Percentiles rank a stretch among this genome's conserved stretches.
Evolutionary conservation across 805 yeast species (phyloP).

Genomic region (Nakazawaea ishiwadae): DNA sequence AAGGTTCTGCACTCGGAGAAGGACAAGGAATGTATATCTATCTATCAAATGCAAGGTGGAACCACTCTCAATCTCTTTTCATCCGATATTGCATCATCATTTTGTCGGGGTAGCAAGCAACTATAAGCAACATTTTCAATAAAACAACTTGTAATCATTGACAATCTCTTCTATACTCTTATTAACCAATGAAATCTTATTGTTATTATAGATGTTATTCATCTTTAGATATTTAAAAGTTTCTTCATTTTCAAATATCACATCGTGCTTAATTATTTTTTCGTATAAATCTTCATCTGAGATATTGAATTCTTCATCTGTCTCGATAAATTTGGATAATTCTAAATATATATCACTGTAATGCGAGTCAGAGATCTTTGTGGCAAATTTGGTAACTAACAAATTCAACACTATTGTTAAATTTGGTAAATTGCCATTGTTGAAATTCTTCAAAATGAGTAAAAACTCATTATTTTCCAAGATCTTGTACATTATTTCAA

Average conservation of each 20-base stretch:
- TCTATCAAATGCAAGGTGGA: too few relatives aligned
- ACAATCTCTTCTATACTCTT: conserved; percentile 4
- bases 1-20: too few relatives aligned
- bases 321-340: not conserved
- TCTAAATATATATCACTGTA: conserved; percentile 10
- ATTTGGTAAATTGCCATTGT: conserved; percentile 7
- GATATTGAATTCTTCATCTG: conserved; percentile 2
- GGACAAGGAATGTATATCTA: too few relatives aligned
- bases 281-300: not conserved
- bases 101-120: too few relatives aligned
- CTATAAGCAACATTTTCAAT: too few relatives aligned
- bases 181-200: conserved; percentile 6
- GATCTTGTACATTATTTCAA: conserved; percentile 9
- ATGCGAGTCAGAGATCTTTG: conserved; percentile 1
- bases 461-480: conserved; percentile 4
- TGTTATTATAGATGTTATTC: not conserved
- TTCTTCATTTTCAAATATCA: conserved; percentile 1
- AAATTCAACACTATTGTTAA: conserved; percentile 1
- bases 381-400: not conserved
- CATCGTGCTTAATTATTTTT: conserved; percentile 6
- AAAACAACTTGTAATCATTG: conserved; percentile 4
- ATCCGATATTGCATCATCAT: too few relatives aligned
- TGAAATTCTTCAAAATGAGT: not conserved
- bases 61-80: too few relatives aligned
- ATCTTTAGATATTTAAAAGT: conserved; percentile 9